Evolutionary conservation across 306 rosid species (phyloP), one percentile per base, ranked within the genome.

Genomic region (Rosa rugosa): DNA sequence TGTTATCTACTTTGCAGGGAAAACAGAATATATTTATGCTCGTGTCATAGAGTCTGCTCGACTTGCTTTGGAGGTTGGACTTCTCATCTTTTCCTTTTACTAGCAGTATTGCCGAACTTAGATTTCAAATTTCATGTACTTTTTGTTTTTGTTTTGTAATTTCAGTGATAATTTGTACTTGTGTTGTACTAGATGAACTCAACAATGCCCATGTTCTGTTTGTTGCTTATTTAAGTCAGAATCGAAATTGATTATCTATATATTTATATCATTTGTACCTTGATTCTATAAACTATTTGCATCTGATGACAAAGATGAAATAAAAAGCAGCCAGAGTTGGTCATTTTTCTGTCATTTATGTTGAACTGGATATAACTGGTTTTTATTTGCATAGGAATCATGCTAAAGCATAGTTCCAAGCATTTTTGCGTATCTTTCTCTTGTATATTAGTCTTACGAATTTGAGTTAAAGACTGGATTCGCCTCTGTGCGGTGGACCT

Each of bases 11-110:
- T 13, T 83, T 91, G 83, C 91, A 91, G 97, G 99, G 73, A 94
- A 94, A 88, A 91, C 97, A 70, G 97, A 94, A 82, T 91, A 94
- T 87, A 80, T 94, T 63, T 94, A 91, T 85, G 97, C 91, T 80
- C 80, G 75, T 25, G 82, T 91, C 78, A 84, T 62, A 84, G 97
- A 92, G 86, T 80, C 97, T 56, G 84, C 95, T 57, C 90, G 97
- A 79, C 85, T 81, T 80, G 84, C 97, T 71, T 75, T 91, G 76
- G 95, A 94, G 99, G 97, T 94, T 79, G 68, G 71, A 36, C 42
- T 68, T 72, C 60, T 71, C 42, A 41, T 73, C 22, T 54, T 69
- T 64, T 71, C 68, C 8, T 25, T 80, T 72, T 13, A 9, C 64
- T 56, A 40, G 44, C 42, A 41, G 59, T 34, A 11, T 65, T 64